A percentile compares a stretch with the other conserved stretches of the same genome.
Conservation (phyloP, 352 stramenopile genomes). For the Globisporangium rhizosaccharum region DNA sequence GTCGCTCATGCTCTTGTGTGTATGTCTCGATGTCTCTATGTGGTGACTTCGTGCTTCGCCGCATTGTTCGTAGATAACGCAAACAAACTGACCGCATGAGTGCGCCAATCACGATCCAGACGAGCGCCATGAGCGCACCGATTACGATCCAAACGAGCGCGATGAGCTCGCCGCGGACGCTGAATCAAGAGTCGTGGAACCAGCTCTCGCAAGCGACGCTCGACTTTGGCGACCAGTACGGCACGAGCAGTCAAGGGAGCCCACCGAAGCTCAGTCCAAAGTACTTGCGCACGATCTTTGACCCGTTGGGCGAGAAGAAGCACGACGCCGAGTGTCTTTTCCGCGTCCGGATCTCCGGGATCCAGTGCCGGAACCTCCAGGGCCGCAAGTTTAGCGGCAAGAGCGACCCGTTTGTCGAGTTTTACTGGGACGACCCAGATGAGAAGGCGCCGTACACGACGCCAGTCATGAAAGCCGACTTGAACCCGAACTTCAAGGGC, state of each 20-base stretch:
- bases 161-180: slow-evolving; percentile 33
- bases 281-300: slow-evolving; percentile 64
- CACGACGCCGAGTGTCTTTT: slow-evolving; percentile 74
- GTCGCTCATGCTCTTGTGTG: too few relatives aligned
- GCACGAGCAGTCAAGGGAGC: slow-evolving; percentile 23
- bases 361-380: slow-evolving; percentile 86
- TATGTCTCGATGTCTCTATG: too few relatives aligned
- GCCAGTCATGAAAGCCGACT: slow-evolving; percentile 78
- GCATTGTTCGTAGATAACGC: too few relatives aligned
- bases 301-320: slow-evolving; percentile 43
- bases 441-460: slow-evolving; percentile 69
- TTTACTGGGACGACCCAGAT: slow-evolving; percentile 78
- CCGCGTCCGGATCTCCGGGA: slow-evolving; percentile 78
- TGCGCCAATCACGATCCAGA: slow-evolving; percentile 4
- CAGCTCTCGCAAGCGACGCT: slow-evolving; percentile 65
- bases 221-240: slow-evolving; percentile 73
- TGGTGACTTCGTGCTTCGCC: too few relatives aligned
- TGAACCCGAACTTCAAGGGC: slow-evolving; percentile 88
- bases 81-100: slow-evolving; percentile 2
- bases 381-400: slow-evolving; percentile 76
- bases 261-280: slow-evolving; percentile 46
- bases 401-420: slow-evolving; percentile 85
- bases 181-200: slow-evolving; percentile 65
- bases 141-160: slow-evolving; percentile 24
- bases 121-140: slow-evolving; percentile 13